A percentile compares a stretch with the other conserved stretches of the same genome.
phyloP scores from a whole-genome alignment of 345 rosid genomes.

The Litchi chinensis region DNA sequence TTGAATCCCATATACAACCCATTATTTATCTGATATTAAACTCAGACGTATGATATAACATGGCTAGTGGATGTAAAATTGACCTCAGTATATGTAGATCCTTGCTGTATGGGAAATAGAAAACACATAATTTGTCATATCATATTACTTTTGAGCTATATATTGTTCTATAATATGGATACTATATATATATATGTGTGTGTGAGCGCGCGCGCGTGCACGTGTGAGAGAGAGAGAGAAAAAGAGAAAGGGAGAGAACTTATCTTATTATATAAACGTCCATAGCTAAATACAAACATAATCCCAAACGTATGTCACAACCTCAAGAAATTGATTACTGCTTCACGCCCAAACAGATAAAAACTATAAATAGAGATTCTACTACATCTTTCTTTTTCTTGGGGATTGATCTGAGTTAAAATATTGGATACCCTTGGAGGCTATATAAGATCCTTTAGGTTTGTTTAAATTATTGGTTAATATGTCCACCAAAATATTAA shows the following conservation, averaged over 20 bases:
- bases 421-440: conserved; percentile 10
- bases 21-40: no score
- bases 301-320: background rate
- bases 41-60: background rate
- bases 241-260: background rate
- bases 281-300: background rate
- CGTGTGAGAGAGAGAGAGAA: no score
- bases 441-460: background rate
- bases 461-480: background rate
- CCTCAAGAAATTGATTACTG: conserved; percentile 1
- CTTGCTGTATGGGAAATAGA: no score
- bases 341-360: conserved; percentile 10
- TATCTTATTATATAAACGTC: background rate
- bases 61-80: background rate
- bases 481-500: background rate
- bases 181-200: background rate
- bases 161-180: background rate
- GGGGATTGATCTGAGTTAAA: conserved; percentile 10
- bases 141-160: background rate
- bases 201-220: no score
- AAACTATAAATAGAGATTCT: background rate
- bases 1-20: background rate
- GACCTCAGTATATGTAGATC: background rate
- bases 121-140: background rate
- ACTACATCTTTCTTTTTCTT: conserved; percentile 2